These are phyloP conservation scores for Neurospora terricola DNA, from an alignment of 495 filamentous ascomycete species.

Conservation along the genomic window DNA sequence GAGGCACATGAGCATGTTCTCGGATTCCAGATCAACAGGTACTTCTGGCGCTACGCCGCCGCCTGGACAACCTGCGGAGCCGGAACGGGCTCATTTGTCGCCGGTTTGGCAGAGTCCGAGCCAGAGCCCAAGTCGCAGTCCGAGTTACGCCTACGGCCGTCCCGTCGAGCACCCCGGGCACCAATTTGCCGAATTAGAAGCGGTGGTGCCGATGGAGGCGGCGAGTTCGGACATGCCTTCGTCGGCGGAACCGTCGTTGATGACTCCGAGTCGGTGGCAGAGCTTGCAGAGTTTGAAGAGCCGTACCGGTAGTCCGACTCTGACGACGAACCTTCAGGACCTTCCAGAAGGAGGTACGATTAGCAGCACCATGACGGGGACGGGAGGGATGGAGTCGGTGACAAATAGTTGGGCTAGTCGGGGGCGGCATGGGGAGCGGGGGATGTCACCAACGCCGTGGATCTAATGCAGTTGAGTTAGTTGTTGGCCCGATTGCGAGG, in stretches of 20 bases:
- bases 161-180: not conserved
- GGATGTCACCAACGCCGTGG: not conserved
- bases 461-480: not conserved
- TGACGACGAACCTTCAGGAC: not conserved
- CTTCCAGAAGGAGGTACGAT: not conserved
- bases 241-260: not conserved
- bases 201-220: not conserved
- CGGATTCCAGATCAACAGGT: not conserved
- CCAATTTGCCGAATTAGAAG: conserved; percentile 11
- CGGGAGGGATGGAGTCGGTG: not conserved
- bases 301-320: not conserved
- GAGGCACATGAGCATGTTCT: conserved; percentile 1
- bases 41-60: not conserved
- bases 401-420: not conserved
- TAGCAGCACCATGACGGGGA: not conserved
- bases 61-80: not conserved
- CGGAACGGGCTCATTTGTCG: not conserved
- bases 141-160: not conserved
- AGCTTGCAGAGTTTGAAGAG: not conserved
- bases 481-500: not conserved
- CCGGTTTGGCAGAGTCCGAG: not conserved
- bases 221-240: not conserved
- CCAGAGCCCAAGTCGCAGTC: not conserved
- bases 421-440: not conserved
- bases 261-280: not conserved